A percentile compares a stretch with the other conserved stretches of the same genome.
Evolutionary conservation across 169 alveolate species (phyloP).

Genomic region (Babesia caballi): DNA sequence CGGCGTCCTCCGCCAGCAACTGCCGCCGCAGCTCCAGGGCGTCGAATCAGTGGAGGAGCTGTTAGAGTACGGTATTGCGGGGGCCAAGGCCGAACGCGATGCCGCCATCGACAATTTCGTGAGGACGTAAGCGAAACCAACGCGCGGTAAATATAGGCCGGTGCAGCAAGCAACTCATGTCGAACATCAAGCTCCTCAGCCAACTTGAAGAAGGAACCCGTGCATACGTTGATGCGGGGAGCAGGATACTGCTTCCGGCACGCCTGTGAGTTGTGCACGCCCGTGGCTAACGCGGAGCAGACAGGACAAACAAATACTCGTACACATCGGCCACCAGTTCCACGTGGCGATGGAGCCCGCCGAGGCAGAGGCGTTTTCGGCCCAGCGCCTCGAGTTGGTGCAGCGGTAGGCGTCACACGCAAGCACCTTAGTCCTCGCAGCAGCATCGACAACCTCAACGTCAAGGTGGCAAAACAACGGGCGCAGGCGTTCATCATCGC

Average conservation of each 20-base stretch:
- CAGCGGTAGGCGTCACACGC: conserved; percentile 31
- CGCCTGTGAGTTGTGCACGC: not conserved
- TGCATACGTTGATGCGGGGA: conserved; percentile 32
- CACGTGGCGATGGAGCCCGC: conserved; percentile 68
- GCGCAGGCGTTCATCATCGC: conserved; percentile 41
- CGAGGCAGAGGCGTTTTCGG: conserved; percentile 58
- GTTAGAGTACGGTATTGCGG: conserved; percentile 18
- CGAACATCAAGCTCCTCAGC: conserved; percentile 25
- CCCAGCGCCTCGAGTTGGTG: conserved; percentile 50
- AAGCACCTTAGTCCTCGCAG: not conserved
- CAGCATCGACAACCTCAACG: conserved; percentile 7
- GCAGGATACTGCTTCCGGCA: conserved; percentile 23
- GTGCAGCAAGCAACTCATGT: conserved; percentile 20
- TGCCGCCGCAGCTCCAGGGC: conserved; percentile 26
- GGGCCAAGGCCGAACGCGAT: conserved; percentile 36
- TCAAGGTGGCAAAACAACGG: conserved; percentile 40
- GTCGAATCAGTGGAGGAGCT: conserved; percentile 17
- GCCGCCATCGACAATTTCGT: not conserved
- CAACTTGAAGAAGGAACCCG: not conserved
- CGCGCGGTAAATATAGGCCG: not conserved
- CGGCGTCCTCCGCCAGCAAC: conserved; percentile 23
- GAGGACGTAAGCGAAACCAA: conserved; percentile 3
- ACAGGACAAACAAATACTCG: conserved; percentile 44
- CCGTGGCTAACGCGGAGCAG: not conserved
- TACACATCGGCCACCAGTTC: conserved; percentile 69